phyloP scores from a whole-genome alignment of 352 stramenopile genomes.

The Phytophthora sojae region DNA sequence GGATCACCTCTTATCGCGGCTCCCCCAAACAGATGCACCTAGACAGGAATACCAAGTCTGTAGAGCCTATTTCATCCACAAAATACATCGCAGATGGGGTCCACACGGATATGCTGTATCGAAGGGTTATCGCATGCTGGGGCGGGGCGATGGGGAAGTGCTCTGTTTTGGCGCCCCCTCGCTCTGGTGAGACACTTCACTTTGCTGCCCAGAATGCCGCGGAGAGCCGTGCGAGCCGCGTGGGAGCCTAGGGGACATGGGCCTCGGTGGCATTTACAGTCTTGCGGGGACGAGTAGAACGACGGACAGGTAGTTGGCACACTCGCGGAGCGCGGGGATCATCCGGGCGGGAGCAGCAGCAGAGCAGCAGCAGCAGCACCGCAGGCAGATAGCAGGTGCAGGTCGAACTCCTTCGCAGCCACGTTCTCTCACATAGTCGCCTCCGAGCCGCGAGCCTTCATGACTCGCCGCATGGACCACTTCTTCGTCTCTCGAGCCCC shows the following conservation, averaged over 20 bases:
- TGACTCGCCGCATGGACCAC: constrained; percentile 45
- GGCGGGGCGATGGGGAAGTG: background rate
- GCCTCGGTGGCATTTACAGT: constrained; percentile 36
- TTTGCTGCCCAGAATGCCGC: constrained; percentile 34
- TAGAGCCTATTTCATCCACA: background rate
- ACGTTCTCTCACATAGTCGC: constrained; percentile 7
- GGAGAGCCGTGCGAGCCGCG: constrained; percentile 36
- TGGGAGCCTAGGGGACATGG: constrained; percentile 9
- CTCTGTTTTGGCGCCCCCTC: constrained; percentile 26
- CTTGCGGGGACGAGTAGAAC: constrained; percentile 41
- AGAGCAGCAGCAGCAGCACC: constrained; percentile 9
- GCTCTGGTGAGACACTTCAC: constrained; percentile 43
- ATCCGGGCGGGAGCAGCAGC: constrained; percentile 18
- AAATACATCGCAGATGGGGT: background rate
- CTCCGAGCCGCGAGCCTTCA: constrained; percentile 21
- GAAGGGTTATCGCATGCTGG: background rate
- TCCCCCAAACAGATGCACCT: background rate
- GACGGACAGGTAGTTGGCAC: constrained; percentile 11
- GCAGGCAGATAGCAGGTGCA: constrained; percentile 23
- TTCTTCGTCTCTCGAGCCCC: constrained; percentile 32
- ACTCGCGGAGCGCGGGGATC: constrained; percentile 13
- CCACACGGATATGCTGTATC: background rate
- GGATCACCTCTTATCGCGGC: too few species aligned
- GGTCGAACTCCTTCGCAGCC: constrained; percentile 26
- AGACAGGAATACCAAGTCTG: background rate